A percentile compares a stretch with the other conserved stretches of the same genome.
Conservation (phyloP, 148 eudicot species). For the Gaultheria prostrata region DNA sequence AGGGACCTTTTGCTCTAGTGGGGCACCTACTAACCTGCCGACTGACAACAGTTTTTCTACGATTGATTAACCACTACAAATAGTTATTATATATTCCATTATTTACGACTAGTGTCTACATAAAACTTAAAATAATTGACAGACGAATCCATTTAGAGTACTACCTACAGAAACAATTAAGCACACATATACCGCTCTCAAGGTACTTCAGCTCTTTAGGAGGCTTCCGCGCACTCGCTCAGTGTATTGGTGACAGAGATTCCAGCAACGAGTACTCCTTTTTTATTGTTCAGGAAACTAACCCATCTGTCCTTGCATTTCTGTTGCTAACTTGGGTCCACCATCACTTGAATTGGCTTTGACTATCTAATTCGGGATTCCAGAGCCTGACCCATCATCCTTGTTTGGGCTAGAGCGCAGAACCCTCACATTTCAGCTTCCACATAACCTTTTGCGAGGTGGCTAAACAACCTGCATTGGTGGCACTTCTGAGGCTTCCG, state of each 20-base stretch:
- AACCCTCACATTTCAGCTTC: constrained; percentile 1
- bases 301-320: constrained; percentile 6
- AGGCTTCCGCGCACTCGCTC: background rate
- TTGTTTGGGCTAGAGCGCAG: background rate
- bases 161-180: background rate
- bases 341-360: background rate
- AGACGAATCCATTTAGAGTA: background rate
- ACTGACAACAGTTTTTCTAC: background rate
- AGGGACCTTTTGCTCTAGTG: background rate
- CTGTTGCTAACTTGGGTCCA: constrained; percentile 1
- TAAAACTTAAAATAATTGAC: background rate
- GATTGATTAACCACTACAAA: background rate
- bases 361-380: background rate
- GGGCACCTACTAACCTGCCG: background rate
- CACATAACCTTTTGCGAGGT: background rate
- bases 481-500: background rate
- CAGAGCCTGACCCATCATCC: background rate
- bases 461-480: background rate
- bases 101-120: background rate
- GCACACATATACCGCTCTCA: background rate
- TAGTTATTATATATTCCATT: background rate
- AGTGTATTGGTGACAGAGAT: background rate
- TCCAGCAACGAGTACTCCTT: background rate
- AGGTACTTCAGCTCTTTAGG: background rate
- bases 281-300: background rate